Evolutionary conservation across 148 eudicot species (phyloP), one percentile per base, ranked within the genome.

Genomic region (Rhododendron williamsianum): DNA sequence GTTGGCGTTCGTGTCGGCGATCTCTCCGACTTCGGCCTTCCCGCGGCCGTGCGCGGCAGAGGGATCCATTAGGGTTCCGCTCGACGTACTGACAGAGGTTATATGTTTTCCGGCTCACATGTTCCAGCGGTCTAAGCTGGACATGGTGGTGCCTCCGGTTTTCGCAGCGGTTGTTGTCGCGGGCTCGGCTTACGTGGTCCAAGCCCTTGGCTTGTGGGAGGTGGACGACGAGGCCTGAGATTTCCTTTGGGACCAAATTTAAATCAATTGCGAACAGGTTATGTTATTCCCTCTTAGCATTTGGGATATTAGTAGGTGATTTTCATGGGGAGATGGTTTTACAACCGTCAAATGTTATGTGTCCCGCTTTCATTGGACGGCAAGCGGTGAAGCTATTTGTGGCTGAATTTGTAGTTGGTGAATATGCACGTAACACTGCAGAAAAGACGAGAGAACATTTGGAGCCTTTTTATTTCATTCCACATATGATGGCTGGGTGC

Each of bases 121-220:
- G 18, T 93, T 94, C 71, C 82, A 84, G 60, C 83, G 91, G 80
- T 92, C 98, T 1, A 87, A 88, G 84, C 58, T 92, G 82, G 98
- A 95, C 77, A 46, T 91, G 73, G 6, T 95, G 45, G 95, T 93
- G 5, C 95, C 98, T 30, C 96, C 95, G 4, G 69, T 95, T 30
- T 95, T 93, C 74, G 95, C 98, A 9, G 95, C 96, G 1, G 85
- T 91, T 11, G 81, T 95, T 1, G 98, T 95, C 30, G 93, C 91
- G n/a, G 83, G 89, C 84, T 94, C 98, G 18, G 96, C 93, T 52
- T 94, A 86, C 81, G 86, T 91, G 0, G 93, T 95, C 49, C 82
- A 92, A 84, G 91, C 92, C 30, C n/a, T 91, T 16, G 96, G 93
- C 2, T 81, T 93, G 84, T 95, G 91, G 93, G 91, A 88, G 83